A percentile compares a stretch with the other conserved stretches of the same genome.
Evolutionary conservation across 2,329 filamentous ascomycete species (phyloP).

Genomic region (Chrysoporthe austroafricana): DNA sequence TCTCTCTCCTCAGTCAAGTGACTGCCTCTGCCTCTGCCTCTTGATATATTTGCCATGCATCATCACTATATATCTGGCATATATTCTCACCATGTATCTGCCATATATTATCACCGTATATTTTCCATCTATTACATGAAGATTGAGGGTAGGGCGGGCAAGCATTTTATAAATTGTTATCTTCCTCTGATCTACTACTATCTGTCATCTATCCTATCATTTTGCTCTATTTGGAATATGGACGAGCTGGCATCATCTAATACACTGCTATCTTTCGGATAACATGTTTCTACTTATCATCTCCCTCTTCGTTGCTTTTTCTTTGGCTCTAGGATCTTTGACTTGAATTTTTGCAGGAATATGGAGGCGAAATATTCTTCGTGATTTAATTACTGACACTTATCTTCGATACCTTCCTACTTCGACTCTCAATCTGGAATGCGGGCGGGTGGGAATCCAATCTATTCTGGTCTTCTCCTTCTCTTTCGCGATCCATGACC

Average conservation of each 20-base stretch:
- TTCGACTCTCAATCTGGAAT: neutral
- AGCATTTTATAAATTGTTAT: neutral
- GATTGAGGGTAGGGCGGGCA: too few species aligned
- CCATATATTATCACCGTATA: neutral
- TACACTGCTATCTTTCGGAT: neutral
- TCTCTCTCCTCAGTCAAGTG: neutral
- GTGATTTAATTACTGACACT: neutral
- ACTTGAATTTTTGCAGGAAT: too few species aligned
- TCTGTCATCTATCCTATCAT: neutral
- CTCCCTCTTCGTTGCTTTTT: neutral
- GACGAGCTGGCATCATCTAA: neutral
- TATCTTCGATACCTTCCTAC: neutral
- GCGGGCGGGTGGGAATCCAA: neutral
- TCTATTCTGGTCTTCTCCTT: neutral
- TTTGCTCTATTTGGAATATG: neutral
- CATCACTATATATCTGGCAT: neutral
- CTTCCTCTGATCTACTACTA: neutral
- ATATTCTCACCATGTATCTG: neutral
- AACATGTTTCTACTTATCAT: neutral
- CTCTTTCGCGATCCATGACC: neutral
- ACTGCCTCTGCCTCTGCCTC: too few species aligned
- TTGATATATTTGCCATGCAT: neutral
- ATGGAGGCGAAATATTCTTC: too few species aligned
- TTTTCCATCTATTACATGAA: neutral
- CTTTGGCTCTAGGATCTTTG: too few species aligned